These are phyloP conservation scores for Daucus carota DNA, from an alignment of 129 eudicot genomes.

Conservation along the genomic window DNA sequence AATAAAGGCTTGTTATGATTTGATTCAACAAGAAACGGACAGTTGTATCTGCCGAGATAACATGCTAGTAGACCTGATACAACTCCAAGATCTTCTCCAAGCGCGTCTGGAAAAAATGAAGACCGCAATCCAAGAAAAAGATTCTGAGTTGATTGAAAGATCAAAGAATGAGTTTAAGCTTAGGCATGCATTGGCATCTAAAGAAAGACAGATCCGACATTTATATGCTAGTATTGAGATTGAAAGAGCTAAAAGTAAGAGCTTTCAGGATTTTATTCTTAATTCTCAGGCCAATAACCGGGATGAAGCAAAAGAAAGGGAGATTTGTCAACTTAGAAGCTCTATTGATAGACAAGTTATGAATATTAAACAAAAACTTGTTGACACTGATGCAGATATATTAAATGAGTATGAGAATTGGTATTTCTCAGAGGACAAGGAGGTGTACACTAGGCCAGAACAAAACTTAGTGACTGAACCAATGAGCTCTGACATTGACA, in stretches of 20 bases:
- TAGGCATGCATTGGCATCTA: conserved; percentile 26
- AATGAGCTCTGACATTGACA: conserved; percentile 47
- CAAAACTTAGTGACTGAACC: conserved; percentile 28
- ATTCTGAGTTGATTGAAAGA: conserved; percentile 37
- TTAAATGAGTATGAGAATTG: conserved; percentile 10
- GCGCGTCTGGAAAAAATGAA: conserved; percentile 35
- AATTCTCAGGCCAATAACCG: neutral
- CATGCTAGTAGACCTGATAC: conserved; percentile 35
- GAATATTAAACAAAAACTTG: conserved; percentile 34
- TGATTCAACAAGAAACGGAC: conserved; percentile 42
- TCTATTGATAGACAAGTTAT: conserved; percentile 29
- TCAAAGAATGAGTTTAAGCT: conserved; percentile 30
- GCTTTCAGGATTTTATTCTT: conserved; percentile 12
- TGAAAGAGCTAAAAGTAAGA: conserved; percentile 14
- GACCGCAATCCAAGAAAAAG: conserved; percentile 34
- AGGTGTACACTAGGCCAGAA: conserved; percentile 12
- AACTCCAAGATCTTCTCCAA: conserved; percentile 39
- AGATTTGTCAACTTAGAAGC: conserved; percentile 20
- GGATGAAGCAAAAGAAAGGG: conserved; percentile 17
- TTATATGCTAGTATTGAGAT: conserved; percentile 20
- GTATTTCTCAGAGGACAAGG: neutral
- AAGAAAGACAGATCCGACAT: conserved; percentile 27
- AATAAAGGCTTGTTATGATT: conserved; percentile 35
- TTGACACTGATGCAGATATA: conserved; percentile 7
- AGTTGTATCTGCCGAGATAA: conserved; percentile 19